phyloP scores from a whole-genome alignment of 2,329 filamentous ascomycete species.

The Neoascochyta sp. region DNA sequence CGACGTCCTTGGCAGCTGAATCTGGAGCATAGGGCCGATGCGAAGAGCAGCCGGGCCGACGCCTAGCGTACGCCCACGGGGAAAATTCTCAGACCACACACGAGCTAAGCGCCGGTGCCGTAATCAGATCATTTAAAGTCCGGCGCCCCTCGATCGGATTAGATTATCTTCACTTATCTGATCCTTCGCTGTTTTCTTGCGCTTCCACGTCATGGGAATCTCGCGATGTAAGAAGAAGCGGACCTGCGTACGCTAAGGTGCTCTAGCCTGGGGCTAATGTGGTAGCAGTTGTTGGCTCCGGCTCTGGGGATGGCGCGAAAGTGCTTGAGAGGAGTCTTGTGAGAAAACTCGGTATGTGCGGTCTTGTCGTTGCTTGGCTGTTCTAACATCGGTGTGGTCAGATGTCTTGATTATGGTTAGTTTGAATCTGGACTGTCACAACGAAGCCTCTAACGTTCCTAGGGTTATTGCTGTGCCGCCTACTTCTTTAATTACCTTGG shows the following conservation, averaged over 20 bases:
- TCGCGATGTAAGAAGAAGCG: not conserved
- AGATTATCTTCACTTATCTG: not conserved
- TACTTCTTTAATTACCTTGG: slow-evolving; percentile 31
- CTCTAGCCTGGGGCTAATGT: not conserved
- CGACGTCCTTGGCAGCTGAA: too few species aligned
- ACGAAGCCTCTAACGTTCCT: not conserved
- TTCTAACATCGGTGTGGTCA: not conserved
- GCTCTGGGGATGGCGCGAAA: not conserved
- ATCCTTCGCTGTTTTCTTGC: not conserved
- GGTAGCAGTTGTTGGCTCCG: not conserved
- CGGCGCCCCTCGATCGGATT: not conserved
- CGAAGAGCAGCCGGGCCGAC: too few species aligned
- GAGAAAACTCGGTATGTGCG: slow-evolving; percentile 4
- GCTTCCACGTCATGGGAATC: not conserved
- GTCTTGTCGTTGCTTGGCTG: not conserved
- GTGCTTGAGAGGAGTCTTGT: slow-evolving; percentile 1
- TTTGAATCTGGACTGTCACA: not conserved
- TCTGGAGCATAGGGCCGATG: too few species aligned
- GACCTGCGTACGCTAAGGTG: not conserved
- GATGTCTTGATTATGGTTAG: slow-evolving; percentile 8
- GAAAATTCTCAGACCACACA: not conserved
- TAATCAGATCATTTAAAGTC: not conserved
- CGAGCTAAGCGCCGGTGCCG: not conserved
- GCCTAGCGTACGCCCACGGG: not conserved
- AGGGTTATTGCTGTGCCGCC: slow-evolving; percentile 21